phyloP scores from a whole-genome alignment of 1,139 yeast genomes.

The Casaregolazyma lundiana region DNA sequence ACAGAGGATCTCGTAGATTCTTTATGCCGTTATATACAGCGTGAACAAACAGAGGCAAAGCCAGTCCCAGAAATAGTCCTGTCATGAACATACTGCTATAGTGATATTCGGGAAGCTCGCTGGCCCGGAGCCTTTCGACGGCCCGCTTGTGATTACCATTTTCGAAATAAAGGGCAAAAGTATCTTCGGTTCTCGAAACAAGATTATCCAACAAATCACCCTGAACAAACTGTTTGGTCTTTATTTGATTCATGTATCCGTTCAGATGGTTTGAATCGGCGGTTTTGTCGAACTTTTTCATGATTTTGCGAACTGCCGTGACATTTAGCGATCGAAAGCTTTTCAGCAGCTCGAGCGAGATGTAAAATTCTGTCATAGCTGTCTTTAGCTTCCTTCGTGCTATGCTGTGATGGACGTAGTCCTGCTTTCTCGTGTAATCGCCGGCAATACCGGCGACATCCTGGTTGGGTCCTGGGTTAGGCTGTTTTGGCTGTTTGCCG shows the following conservation, averaged over 20 bases:
- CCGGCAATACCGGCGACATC: constrained; percentile 8
- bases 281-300: constrained; percentile 84
- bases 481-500: constrained; percentile 6
- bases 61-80: constrained; percentile 67
- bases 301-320: constrained; percentile 83
- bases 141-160: constrained; percentile 70
- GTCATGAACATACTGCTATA: constrained; percentile 31
- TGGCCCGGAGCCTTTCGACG: constrained; percentile 62
- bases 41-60: constrained; percentile 57
- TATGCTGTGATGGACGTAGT: constrained; percentile 46
- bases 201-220: constrained; percentile 65
- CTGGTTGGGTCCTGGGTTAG: not conserved
- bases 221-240: constrained; percentile 48
- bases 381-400: constrained; percentile 73
- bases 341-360: constrained; percentile 70
- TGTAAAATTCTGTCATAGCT: constrained; percentile 75
- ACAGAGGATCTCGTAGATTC: constrained; percentile 23
- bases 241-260: constrained; percentile 56
- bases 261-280: constrained; percentile 47
- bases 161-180: constrained; percentile 65
- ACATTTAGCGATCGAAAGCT: constrained; percentile 74
- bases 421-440: constrained; percentile 11
- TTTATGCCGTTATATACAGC: constrained; percentile 49
- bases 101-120: constrained; percentile 36
- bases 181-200: constrained; percentile 57